phyloP scores from a whole-genome alignment of 345 rosid species.

The Clarkia xantiana region DNA sequence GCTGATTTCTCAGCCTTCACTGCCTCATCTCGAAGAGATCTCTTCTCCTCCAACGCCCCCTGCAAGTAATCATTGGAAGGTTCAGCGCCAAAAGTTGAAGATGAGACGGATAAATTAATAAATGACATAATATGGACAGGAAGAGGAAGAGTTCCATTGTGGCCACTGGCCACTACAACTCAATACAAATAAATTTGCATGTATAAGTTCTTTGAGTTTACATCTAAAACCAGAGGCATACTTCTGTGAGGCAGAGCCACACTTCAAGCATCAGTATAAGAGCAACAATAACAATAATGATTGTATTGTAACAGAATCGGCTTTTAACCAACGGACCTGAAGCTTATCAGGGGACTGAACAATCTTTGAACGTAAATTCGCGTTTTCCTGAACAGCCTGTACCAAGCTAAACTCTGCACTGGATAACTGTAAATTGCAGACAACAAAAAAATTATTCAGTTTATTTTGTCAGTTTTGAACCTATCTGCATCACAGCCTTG shows the following conservation, averaged over 20 bases:
- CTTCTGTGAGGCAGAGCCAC: too few relatives aligned
- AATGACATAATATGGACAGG: neutral
- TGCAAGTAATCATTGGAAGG: slow-evolving; percentile 12
- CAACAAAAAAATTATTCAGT: neutral
- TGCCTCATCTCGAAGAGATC: slow-evolving; percentile 45
- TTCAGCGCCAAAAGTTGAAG: neutral
- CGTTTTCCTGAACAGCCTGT: slow-evolving; percentile 77
- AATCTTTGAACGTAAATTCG: slow-evolving; percentile 56
- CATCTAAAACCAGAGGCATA: too few relatives aligned
- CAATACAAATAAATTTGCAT: too few relatives aligned
- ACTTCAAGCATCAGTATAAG: neutral
- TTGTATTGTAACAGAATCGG: neutral
- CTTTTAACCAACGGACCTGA: slow-evolving; percentile 33
- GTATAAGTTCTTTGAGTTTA: too few relatives aligned
- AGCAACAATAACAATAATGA: slow-evolving; percentile 2
- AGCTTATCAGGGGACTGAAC: slow-evolving; percentile 92
- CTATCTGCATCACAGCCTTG: neutral
- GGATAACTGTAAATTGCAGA: slow-evolving; percentile 34
- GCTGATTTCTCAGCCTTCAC: slow-evolving; percentile 57
- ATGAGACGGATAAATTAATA: neutral
- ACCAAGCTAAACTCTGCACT: slow-evolving; percentile 69
- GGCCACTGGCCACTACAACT: too few relatives aligned
- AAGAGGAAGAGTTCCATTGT: neutral
- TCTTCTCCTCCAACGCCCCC: slow-evolving; percentile 84
- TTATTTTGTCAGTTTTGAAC: neutral